Evolutionary conservation across 139 green algal genomes (phyloP).

Genomic region (Auxenochlorella pyrenoidosa): DNA sequence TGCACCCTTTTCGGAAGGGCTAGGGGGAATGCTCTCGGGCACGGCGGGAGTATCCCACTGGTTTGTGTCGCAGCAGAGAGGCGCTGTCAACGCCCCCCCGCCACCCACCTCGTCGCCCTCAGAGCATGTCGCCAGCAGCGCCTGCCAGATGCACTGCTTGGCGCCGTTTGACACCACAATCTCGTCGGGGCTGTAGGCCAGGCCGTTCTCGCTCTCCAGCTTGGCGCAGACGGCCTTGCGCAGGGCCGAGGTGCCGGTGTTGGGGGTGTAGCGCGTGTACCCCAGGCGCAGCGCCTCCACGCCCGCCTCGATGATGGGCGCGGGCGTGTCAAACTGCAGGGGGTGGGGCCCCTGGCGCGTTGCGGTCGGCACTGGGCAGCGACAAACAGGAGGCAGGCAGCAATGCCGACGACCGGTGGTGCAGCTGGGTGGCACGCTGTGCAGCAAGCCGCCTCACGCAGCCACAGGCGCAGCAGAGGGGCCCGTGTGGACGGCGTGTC

Average conservation of each 20-base stretch:
- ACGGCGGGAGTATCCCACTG: too few species aligned
- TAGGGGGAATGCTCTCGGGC: too few species aligned
- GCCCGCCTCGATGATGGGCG: conserved; percentile 79
- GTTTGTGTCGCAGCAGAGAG: neutral
- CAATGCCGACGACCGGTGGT: too few species aligned
- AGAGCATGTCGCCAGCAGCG: conserved; percentile 69
- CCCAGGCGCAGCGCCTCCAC: conserved; percentile 83
- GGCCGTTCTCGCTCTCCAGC: conserved; percentile 89
- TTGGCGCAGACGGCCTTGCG: conserved; percentile 89
- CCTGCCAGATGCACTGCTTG: conserved; percentile 96
- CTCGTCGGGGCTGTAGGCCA: conserved; percentile 84
- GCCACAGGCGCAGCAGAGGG: too few species aligned
- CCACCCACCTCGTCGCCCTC: conserved; percentile 75
- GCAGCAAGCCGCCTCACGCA: neutral
- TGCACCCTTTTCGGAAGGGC: too few species aligned
- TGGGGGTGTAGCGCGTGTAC: conserved; percentile 95
- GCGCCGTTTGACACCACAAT: conserved; percentile 96
- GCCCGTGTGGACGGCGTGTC: too few species aligned
- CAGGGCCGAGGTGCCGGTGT: conserved; percentile 85
- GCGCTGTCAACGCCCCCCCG: too few species aligned
- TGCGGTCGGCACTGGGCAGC: neutral
- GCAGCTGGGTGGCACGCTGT: too few species aligned
- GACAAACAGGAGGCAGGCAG: neutral
- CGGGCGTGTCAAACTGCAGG: conserved; percentile 91
- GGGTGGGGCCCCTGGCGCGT: neutral